These are phyloP conservation scores for Eucalyptus dawsonii DNA, from an alignment of 345 rosid genomes.

Conservation along the genomic window DNA sequence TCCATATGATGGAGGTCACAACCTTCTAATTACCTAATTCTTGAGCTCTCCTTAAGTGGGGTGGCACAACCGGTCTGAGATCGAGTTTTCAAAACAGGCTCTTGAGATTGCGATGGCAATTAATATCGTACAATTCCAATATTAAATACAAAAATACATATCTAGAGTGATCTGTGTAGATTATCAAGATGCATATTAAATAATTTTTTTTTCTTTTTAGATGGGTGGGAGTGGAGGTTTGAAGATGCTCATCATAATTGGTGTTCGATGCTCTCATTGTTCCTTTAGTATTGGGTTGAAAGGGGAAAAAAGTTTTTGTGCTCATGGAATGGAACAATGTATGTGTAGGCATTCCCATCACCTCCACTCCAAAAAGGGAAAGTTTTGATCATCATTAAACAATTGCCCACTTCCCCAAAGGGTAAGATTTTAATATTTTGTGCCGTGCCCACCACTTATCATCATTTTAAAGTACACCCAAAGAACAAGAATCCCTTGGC, in stretches of 20 bases:
- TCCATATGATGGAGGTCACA: background rate
- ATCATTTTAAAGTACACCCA: conserved; percentile 2
- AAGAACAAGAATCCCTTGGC: background rate
- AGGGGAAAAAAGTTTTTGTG: background rate
- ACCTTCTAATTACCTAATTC: background rate
- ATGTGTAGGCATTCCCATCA: background rate
- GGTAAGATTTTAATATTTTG: conserved; percentile 2
- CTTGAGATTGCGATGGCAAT: background rate
- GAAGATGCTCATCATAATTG: background rate
- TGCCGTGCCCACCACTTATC: background rate
- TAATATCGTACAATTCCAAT: background rate
- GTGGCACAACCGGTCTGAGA: background rate
- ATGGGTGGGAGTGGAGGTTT: background rate
- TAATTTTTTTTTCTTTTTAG: background rate
- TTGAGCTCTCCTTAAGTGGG: background rate
- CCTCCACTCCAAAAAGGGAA: conserved; percentile 25
- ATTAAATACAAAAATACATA: background rate
- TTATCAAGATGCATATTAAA: background rate
- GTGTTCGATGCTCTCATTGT: background rate
- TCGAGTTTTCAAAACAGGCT: background rate
- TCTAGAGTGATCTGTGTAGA: background rate
- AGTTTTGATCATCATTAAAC: background rate
- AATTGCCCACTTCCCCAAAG: conserved; percentile 16
- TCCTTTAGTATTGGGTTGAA: background rate
- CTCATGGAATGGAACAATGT: background rate